These are phyloP conservation scores for Phalaenopsis aphrodite DNA, from an alignment of 106 monocot species.

Conservation along the genomic window DNA sequence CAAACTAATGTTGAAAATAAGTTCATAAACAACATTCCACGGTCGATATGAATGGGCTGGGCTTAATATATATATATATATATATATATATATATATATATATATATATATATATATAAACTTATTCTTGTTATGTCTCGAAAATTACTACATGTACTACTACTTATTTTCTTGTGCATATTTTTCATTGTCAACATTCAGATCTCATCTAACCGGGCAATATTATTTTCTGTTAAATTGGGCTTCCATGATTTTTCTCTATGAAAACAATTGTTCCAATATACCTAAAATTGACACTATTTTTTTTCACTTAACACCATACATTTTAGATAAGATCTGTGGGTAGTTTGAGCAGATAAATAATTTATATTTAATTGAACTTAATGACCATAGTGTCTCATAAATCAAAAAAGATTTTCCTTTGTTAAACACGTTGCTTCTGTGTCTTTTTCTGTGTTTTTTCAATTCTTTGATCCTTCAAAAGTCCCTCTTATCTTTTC, in stretches of 20 bases:
- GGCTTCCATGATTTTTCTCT: not conserved
- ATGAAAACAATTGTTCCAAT: too few species aligned
- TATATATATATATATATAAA: not conserved
- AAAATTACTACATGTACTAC: not conserved
- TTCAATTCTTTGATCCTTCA: too few species aligned
- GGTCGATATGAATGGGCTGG: not conserved
- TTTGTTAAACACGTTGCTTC: not conserved
- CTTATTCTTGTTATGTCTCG: not conserved
- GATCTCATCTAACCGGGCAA: not conserved
- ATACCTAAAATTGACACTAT: not conserved
- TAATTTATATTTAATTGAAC: not conserved
- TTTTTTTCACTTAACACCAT: not conserved
- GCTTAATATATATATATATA: not conserved
- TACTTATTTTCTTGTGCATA: too few species aligned
- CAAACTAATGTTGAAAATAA: not conserved
- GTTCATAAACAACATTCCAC: not conserved
- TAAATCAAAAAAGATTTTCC: not conserved
- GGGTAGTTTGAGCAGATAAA: not conserved
- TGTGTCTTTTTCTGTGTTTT: not conserved
- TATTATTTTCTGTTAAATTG: not conserved
- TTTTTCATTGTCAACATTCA: too few species aligned
- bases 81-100: not conserved
- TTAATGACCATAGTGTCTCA: not conserved
- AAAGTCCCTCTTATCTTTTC: too few species aligned
- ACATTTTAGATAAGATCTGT: not conserved